Conservation (phyloP, 345 rosid genomes). For the Lepidium sativum region DNA sequence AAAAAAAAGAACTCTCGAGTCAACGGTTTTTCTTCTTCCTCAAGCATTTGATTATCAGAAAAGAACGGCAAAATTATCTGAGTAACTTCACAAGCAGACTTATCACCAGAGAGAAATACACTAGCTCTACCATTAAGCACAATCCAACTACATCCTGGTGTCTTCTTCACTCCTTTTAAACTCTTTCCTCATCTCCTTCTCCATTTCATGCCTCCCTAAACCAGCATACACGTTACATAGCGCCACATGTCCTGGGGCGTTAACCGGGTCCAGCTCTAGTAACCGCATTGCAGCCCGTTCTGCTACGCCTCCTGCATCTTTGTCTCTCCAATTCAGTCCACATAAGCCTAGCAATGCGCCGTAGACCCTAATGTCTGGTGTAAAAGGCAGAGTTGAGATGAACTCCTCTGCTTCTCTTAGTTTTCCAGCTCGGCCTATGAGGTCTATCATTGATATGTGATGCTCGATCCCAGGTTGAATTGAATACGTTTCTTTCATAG, state of each 20-base stretch:
- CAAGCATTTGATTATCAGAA: constrained; percentile 12
- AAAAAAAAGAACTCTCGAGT: no score
- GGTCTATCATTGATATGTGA: constrained; percentile 63
- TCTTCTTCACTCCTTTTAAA: constrained; percentile 65
- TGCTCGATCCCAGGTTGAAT: constrained; percentile 54
- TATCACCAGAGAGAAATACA: constrained; percentile 59
- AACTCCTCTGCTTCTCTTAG: constrained; percentile 58
- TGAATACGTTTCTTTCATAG: constrained; percentile 38
- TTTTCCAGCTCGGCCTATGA: constrained; percentile 62
- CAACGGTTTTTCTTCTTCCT: not conserved
- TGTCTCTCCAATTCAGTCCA: constrained; percentile 33
- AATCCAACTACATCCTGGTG: constrained; percentile 83
- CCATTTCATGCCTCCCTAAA: constrained; percentile 40
- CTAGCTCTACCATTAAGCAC: constrained; percentile 38
- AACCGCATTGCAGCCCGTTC: constrained; percentile 38
- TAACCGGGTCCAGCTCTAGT: constrained; percentile 55
- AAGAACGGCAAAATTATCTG: constrained; percentile 33
- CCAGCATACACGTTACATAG: constrained; percentile 61
- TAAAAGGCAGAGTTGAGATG: constrained; percentile 46
- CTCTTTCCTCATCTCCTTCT: constrained; percentile 54
- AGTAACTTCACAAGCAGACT: constrained; percentile 24
- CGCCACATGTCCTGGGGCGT: constrained; percentile 59
- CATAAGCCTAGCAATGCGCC: constrained; percentile 65
- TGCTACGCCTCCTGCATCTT: constrained; percentile 28
- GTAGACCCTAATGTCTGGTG: constrained; percentile 47